Conservation (phyloP, 2,329 filamentous ascomycete genomes). For the Tolypocladium paradoxum region DNA sequence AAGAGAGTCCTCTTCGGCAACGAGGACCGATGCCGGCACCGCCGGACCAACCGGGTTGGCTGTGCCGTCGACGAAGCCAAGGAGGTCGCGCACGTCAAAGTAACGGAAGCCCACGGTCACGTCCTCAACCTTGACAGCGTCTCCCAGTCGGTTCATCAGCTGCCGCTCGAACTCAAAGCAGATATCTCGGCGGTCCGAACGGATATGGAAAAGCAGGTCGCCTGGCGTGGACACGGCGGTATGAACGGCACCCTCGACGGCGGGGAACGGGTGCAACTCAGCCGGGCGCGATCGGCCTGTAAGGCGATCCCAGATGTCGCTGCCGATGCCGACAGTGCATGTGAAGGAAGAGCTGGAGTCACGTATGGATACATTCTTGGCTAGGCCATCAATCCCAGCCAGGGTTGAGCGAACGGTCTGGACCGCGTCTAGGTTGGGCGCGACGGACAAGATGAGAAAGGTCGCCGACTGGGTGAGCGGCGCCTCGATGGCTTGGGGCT, state of each 20-base stretch:
- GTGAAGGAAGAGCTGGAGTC: constrained; percentile 32
- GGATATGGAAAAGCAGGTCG: constrained; percentile 48
- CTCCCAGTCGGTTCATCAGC: constrained; percentile 36
- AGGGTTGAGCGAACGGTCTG: constrained; percentile 32
- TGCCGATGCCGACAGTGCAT: constrained; percentile 45
- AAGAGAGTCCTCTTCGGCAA: constrained; percentile 28
- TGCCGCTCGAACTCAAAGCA: constrained; percentile 50
- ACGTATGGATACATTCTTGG: constrained; percentile 43
- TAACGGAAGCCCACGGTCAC: constrained; percentile 48
- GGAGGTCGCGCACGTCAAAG: constrained; percentile 46
- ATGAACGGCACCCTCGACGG: constrained; percentile 35
- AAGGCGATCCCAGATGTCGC: constrained; percentile 37
- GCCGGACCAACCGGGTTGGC: constrained; percentile 42
- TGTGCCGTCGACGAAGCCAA: constrained; percentile 50
- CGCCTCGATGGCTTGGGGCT: constrained; percentile 32
- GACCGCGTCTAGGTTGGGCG: constrained; percentile 21
- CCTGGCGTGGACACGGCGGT: constrained; percentile 44
- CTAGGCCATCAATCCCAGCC: constrained; percentile 30
- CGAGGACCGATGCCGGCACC: constrained; percentile 30
- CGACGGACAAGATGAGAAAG: constrained; percentile 39
- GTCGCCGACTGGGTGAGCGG: constrained; percentile 41
- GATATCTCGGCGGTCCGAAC: constrained; percentile 43
- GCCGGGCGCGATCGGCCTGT: constrained; percentile 31
- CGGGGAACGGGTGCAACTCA: constrained; percentile 40
- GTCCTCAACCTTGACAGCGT: constrained; percentile 36